Evolutionary conservation across 257 asterid species (phyloP), one percentile per base, ranked within the genome.

Genomic region (Euphrasia confusa): DNA sequence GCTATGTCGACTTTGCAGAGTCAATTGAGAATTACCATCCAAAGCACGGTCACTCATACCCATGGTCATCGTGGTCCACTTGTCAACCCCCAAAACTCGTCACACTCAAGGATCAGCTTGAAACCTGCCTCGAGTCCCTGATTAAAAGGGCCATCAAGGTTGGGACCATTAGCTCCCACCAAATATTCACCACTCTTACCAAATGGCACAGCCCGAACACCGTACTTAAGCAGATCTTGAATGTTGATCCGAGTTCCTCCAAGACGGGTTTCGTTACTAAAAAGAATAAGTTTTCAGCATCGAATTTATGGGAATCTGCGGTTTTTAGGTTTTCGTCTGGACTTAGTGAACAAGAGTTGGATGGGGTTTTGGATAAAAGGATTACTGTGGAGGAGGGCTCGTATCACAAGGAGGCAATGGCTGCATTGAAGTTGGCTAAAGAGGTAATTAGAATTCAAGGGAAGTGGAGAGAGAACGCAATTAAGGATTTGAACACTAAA

Each of bases 1-100:
- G 88, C 45, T 92, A 89, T 60, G 84, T 92, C 26, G 99, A 92
- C 84, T 84, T 92, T 63, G 99, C 95, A 0, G 93, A 92, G 74
- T 75, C 86, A 7, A 68, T 89, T 5, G 71, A 81, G 71, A 89
- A 79, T 54, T 79, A 86, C 77, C 98, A 91, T 81, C 98, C 98
- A 54, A 83, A 80, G 66, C 87, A 83, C 53, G 95, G 91, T n/a
- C 74, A 79, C 35, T 83, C 99, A 40, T 92, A 81, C 74, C 97
- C 99, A 42, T 92, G 97, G 96, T 62, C 76, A 26, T 92, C 99
- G 13, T 92, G 97, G 99, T 65, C 77, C 55, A 80, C 55, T 56
- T 86, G 94, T 59, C 71, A 86, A 2, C 81, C 82, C 2, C 95
- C 95, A 44, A 68, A 77, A 30, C 83, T 89, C 40, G 79, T 64